phyloP scores from a whole-genome alignment of 345 rosid genomes.

The Triadica sebifera region DNA sequence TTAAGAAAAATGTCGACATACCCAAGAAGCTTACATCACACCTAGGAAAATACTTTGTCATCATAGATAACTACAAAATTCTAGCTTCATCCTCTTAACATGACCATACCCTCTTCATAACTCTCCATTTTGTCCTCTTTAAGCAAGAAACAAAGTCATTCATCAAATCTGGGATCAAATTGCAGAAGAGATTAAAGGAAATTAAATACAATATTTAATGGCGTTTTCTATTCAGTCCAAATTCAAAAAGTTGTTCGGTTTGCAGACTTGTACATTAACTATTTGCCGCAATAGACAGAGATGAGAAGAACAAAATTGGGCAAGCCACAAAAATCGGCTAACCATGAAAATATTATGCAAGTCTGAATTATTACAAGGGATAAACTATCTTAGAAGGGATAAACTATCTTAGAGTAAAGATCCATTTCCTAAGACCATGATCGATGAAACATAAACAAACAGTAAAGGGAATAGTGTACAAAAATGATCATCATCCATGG shows the following conservation, averaged over 20 bases:
- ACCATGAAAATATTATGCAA: conserved; percentile 33
- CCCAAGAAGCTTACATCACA: too few relatives aligned
- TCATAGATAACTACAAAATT: too few relatives aligned
- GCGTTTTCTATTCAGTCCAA: conserved; percentile 17
- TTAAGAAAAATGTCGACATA: too few relatives aligned
- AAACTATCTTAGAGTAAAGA: conserved; percentile 6
- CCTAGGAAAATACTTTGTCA: too few relatives aligned
- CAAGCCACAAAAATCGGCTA: neutral
- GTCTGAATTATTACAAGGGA: conserved; percentile 26
- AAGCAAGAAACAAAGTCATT: too few relatives aligned
- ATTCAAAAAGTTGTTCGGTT: conserved; percentile 9
- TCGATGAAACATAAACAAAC: conserved; percentile 31
- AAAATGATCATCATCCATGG: conserved; percentile 56
- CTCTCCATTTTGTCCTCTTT: too few relatives aligned
- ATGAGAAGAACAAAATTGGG: conserved; percentile 14
- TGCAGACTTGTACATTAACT: conserved; percentile 21
- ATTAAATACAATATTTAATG: neutral
- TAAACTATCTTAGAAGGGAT: too few relatives aligned
- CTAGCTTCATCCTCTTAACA: too few relatives aligned
- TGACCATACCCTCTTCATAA: too few relatives aligned
- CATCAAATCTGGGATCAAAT: too few relatives aligned
- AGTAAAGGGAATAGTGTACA: conserved; percentile 41
- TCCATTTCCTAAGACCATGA: conserved; percentile 31
- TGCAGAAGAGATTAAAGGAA: too few relatives aligned
- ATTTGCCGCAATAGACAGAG: conserved; percentile 9